Conservation (phyloP, 2,329 filamentous ascomycete genomes). For the Diaporthe sp. region DNA sequence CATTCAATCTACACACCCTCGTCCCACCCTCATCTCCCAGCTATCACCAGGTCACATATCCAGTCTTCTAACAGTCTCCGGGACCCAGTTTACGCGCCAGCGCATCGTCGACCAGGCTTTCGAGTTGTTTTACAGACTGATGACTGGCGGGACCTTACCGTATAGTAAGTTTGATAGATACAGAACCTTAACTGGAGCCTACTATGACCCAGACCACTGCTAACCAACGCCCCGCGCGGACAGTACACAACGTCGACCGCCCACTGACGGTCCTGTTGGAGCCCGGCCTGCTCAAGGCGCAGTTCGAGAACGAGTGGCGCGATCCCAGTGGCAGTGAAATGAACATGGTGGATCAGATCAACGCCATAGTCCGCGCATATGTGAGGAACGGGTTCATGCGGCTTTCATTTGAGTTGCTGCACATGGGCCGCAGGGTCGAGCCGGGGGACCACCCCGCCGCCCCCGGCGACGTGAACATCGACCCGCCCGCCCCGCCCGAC, state of each 20-base stretch:
- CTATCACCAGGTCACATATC: fast-evolving
- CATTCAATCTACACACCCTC: background rate
- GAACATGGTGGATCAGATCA: background rate
- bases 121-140: background rate
- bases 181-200: too few species aligned
- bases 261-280: background rate
- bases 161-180: background rate
- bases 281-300: background rate
- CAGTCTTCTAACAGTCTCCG: background rate
- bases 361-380: background rate
- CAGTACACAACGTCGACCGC: slow-evolving; percentile 3
- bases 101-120: slow-evolving; percentile 11
- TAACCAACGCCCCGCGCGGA: background rate
- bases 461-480: background rate
- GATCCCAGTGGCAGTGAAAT: background rate
- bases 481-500: background rate
- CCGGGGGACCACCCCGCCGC: background rate
- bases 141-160: background rate
- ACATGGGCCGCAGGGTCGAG: slow-evolving; percentile 15
- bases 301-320: background rate
- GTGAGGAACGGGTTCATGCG: background rate
- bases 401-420: fast-evolving
- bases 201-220: background rate
- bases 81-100: background rate
- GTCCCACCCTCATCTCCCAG: background rate